These are phyloP conservation scores for Passalora sequoiae DNA, from an alignment of 2,329 filamentous ascomycete genomes.

Conservation along the genomic window DNA sequence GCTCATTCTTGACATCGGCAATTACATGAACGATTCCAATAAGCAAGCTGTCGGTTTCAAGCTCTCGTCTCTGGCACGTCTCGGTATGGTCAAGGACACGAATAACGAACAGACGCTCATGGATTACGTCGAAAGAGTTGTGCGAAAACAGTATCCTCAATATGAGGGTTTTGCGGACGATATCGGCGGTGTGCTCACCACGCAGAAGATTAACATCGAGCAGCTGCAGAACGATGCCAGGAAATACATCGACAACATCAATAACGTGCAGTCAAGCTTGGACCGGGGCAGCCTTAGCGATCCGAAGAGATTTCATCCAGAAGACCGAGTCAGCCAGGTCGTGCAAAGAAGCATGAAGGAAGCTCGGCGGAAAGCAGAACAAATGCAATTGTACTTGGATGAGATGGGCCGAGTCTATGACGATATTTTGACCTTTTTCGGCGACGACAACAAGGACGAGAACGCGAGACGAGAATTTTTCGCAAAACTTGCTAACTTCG, in stretches of 20 bases:
- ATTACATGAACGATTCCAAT: slow-evolving; percentile 99
- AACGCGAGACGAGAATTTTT: slow-evolving; percentile 95
- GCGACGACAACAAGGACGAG: slow-evolving; percentile 87
- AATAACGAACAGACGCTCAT: slow-evolving; percentile 97
- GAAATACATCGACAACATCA: slow-evolving; percentile 90
- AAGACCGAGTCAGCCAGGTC: slow-evolving; percentile 87
- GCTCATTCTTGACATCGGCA: slow-evolving; percentile 93
- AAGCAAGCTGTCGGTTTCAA: slow-evolving; percentile 99
- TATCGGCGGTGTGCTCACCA: slow-evolving; percentile 69
- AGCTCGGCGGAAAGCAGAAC: slow-evolving; percentile 87
- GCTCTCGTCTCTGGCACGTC: slow-evolving; percentile 81
- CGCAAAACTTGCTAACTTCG: slow-evolving; percentile 81
- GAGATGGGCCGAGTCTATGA: slow-evolving; percentile 89
- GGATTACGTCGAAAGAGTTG: slow-evolving; percentile 92
- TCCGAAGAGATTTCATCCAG: slow-evolving; percentile 94
- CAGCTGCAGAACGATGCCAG: slow-evolving; percentile 81
- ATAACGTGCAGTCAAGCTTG: slow-evolving; percentile 84
- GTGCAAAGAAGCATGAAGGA: slow-evolving; percentile 96
- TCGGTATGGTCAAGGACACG: slow-evolving; percentile 98
- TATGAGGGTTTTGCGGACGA: slow-evolving; percentile 87
- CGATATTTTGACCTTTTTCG: slow-evolving; percentile 94
- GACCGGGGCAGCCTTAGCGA: slow-evolving; percentile 93
- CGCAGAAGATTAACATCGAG: slow-evolving; percentile 92
- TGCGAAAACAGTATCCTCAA: slow-evolving; percentile 91
- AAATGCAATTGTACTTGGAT: slow-evolving; percentile 87